These are phyloP conservation scores for Zizania palustris DNA, from an alignment of 202 grass and related monocot genomes.

Conservation along the genomic window DNA sequence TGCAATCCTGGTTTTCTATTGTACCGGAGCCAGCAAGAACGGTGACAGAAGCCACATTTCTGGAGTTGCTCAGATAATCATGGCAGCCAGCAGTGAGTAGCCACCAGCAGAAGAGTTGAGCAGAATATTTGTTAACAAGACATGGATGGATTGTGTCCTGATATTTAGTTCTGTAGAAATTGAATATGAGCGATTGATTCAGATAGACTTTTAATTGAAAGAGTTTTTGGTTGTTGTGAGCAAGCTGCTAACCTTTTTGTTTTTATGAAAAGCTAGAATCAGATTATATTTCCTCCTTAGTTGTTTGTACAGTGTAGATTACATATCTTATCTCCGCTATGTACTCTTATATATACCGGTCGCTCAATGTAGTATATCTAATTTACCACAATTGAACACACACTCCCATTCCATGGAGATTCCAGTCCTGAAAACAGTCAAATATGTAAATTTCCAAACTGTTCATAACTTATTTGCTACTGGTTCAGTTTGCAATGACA, in stretches of 20 bases:
- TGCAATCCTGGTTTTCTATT: constrained; percentile 53
- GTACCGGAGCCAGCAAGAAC: constrained; percentile 13
- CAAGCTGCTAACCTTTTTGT: constrained; percentile 3
- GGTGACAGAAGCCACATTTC: not conserved
- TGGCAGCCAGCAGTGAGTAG: constrained; percentile 16
- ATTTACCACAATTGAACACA: too few species aligned
- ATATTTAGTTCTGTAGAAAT: not conserved
- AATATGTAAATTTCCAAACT: not conserved
- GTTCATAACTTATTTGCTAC: not conserved
- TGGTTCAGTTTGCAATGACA: not conserved
- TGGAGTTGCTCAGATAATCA: constrained; percentile 1
- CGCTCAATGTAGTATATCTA: too few species aligned
- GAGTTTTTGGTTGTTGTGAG: not conserved
- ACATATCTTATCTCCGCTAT: too few species aligned
- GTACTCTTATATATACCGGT: too few species aligned
- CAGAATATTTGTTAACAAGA: not conserved
- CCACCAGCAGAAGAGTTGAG: not conserved
- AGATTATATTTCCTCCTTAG: too few species aligned
- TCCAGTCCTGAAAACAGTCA: not conserved
- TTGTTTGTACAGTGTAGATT: too few species aligned
- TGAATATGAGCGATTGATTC: too few species aligned
- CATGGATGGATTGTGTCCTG: not conserved
- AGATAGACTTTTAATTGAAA: too few species aligned
- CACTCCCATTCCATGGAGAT: constrained; percentile 6
- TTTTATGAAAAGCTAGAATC: not conserved